phyloP scores from a whole-genome alignment of 805 yeast genomes.

The Myxozyma udenii region DNA sequence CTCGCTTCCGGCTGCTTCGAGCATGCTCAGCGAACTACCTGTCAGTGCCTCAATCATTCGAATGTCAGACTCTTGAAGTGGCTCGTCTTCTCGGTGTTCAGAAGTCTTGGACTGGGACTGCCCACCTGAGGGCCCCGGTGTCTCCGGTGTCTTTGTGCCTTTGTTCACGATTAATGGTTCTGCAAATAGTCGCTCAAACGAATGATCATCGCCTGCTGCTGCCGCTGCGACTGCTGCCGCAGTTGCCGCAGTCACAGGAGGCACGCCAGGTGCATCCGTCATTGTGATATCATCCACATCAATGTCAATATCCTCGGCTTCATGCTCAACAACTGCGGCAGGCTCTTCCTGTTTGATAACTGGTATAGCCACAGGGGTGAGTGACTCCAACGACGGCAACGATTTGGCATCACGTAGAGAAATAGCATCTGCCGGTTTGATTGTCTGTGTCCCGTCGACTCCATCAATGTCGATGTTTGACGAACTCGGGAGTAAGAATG shows the following conservation, averaged over 20 bases:
- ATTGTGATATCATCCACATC: neutral
- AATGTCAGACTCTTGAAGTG: conserved; percentile 5
- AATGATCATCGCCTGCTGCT: neutral
- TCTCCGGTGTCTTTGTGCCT: neutral
- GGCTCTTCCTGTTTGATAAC: neutral
- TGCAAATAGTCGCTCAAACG: neutral
- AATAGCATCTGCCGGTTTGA: conserved; percentile 29
- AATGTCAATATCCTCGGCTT: neutral
- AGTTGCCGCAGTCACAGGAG: neutral
- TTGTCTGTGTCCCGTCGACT: conserved; percentile 17
- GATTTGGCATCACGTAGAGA: conserved; percentile 21
- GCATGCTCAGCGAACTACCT: neutral
- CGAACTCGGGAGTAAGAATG: conserved; percentile 77
- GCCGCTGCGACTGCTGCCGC: neutral
- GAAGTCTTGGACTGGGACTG: neutral
- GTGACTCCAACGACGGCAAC: conserved; percentile 8
- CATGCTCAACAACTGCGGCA: neutral
- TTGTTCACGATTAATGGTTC: neutral
- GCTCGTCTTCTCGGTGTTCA: neutral
- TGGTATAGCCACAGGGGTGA: conserved; percentile 6
- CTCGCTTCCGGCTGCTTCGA: neutral
- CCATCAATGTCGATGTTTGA: conserved; percentile 13
- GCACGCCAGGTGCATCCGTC: neutral
- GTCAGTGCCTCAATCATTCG: conserved; percentile 15
- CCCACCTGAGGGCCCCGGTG: neutral